A percentile compares a stretch with the other conserved stretches of the same genome.
phyloP scores from a whole-genome alignment of 2,329 filamentous ascomycete genomes.

The Aspergillus ibericus region DNA sequence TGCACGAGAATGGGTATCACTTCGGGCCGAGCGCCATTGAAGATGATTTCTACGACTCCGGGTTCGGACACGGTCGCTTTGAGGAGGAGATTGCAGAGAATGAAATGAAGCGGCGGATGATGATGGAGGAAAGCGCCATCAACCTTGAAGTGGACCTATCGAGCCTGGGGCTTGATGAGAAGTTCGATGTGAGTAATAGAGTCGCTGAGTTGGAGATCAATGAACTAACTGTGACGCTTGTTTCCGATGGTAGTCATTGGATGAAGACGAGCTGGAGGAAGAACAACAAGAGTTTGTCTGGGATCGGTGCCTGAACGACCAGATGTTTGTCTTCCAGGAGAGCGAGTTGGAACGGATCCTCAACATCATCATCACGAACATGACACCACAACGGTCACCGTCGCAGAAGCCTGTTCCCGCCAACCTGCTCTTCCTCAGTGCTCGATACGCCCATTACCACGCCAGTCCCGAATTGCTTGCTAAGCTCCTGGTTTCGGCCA shows the following conservation, averaged over 20 bases:
- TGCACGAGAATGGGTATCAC: constrained; percentile 90
- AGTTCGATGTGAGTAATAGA: constrained; percentile 70
- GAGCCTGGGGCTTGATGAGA: constrained; percentile 92
- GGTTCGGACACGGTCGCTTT: constrained; percentile 88
- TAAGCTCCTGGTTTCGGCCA: constrained; percentile 77
- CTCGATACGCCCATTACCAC: constrained; percentile 95
- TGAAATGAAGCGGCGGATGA: constrained; percentile 82
- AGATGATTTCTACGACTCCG: constrained; percentile 92
- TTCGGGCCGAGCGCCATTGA: constrained; percentile 39
- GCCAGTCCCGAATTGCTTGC: constrained; percentile 80
- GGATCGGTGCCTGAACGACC: constrained; percentile 90
- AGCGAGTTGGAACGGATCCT: constrained; percentile 87
- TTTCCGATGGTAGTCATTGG: constrained; percentile 49
- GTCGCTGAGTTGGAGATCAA: neutral
- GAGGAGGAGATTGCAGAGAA: constrained; percentile 97
- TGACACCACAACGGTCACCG: constrained; percentile 92
- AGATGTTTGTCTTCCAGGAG: constrained; percentile 99
- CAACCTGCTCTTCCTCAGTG: constrained; percentile 94
- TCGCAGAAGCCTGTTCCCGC: constrained; percentile 98
- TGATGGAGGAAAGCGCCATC: constrained; percentile 99
- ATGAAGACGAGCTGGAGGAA: constrained; percentile 85
- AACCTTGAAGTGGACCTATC: constrained; percentile 95
- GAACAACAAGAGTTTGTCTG: constrained; percentile 95
- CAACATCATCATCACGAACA: constrained; percentile 94
- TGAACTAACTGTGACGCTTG: neutral